phyloP scores from a whole-genome alignment of 805 yeast genomes.

The Myxozyma neotropica region DNA sequence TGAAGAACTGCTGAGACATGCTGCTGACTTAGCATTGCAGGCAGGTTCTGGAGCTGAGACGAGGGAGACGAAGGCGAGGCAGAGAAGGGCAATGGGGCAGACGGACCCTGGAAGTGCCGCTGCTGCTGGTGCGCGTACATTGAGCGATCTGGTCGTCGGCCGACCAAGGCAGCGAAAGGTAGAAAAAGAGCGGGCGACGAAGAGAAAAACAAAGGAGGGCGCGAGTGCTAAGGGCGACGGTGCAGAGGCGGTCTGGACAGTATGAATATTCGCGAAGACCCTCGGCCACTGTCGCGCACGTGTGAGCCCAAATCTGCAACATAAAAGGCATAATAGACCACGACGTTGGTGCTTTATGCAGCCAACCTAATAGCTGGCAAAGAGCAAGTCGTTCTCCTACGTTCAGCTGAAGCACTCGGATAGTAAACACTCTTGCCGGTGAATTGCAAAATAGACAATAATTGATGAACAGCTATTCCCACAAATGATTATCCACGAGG shows the following conservation, averaged over 20 bases:
- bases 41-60: conserved; percentile 14
- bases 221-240: not conserved
- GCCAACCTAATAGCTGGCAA: too few relatives aligned
- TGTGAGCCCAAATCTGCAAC: not conserved
- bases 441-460: too few relatives aligned
- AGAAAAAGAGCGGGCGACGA: not conserved
- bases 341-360: too few relatives aligned
- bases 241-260: conserved; percentile 9
- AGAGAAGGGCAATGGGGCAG: conserved; percentile 17
- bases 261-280: not conserved
- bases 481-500: too few relatives aligned
- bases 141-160: not conserved
- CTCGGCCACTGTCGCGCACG: conserved; percentile 17
- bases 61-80: conserved; percentile 8
- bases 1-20: conserved; percentile 16
- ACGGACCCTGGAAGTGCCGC: conserved; percentile 27
- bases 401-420: too few relatives aligned
- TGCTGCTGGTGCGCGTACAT: conserved; percentile 33
- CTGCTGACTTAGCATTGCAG: conserved; percentile 24
- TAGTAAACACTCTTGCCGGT: too few relatives aligned
- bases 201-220: not conserved
- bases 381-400: too few relatives aligned
- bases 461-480: too few relatives aligned
- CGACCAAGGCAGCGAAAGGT: not conserved
- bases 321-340: not conserved